These are phyloP conservation scores for Torulaspora maleeae DNA, from an alignment of 805 yeast species.

Conservation along the genomic window DNA sequence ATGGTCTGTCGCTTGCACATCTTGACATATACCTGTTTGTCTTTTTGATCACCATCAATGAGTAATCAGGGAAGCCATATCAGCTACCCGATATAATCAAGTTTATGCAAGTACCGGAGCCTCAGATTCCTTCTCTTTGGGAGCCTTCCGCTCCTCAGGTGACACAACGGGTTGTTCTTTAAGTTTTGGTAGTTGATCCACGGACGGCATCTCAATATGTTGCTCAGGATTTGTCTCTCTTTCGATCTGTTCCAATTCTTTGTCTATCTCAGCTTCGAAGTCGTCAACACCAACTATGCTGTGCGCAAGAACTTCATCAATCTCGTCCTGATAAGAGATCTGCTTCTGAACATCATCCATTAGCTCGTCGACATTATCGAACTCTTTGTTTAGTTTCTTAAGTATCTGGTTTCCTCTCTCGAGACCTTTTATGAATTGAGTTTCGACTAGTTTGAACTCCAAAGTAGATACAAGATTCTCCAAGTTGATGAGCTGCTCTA, in stretches of 20 bases:
- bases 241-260: slow-evolving; percentile 52
- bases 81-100: too few species aligned
- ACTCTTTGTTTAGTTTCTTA: slow-evolving; percentile 69
- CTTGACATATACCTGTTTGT: too few species aligned
- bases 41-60: too few species aligned
- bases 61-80: too few species aligned
- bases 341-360: slow-evolving; percentile 86
- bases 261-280: slow-evolving; percentile 59
- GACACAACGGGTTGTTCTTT: not conserved
- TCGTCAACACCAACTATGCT: slow-evolving; percentile 34
- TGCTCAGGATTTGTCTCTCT: slow-evolving; percentile 41
- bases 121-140: not conserved
- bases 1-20: too few species aligned
- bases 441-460: slow-evolving; percentile 85
- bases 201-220: slow-evolving; percentile 26
- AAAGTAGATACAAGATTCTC: slow-evolving; percentile 75
- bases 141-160: not conserved
- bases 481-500: slow-evolving; percentile 69
- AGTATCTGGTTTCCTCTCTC: slow-evolving; percentile 76
- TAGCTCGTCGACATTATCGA: slow-evolving; percentile 73
- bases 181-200: slow-evolving; percentile 29
- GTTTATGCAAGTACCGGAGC: not conserved
- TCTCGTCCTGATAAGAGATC: slow-evolving; percentile 68
- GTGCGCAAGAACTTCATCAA: slow-evolving; percentile 47
- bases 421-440: slow-evolving; percentile 75